Conservation (phyloP, 2,329 filamentous ascomycete species). For the Cadophora luteo-olivacea region DNA sequence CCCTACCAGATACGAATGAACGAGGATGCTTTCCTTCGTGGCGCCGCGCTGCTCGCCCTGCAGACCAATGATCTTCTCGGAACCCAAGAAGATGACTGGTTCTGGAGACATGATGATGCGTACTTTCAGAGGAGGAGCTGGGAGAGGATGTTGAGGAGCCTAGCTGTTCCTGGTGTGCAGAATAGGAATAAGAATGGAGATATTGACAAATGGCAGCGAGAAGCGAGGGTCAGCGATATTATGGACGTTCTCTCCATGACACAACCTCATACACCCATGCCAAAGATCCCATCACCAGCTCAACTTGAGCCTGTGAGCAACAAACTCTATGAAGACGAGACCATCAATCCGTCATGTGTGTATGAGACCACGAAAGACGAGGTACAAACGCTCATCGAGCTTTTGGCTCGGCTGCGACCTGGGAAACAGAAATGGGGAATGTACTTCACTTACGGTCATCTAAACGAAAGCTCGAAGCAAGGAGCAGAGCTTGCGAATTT, state of each 20-base stretch:
- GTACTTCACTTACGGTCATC: background rate
- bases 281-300: background rate
- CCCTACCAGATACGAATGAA: background rate
- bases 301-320: background rate
- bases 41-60: background rate
- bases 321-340: background rate
- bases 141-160: slow-evolving; percentile 6
- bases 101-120: background rate
- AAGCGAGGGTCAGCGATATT: background rate
- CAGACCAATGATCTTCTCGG: slow-evolving; percentile 1
- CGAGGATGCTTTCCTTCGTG: background rate
- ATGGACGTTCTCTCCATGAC: background rate
- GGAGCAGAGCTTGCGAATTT: background rate
- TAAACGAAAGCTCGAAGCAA: background rate
- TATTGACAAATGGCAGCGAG: background rate
- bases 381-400: background rate
- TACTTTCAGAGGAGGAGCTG: background rate
- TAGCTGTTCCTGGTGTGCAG: background rate
- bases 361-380: background rate
- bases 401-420: background rate
- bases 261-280: background rate
- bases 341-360: background rate
- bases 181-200: background rate
- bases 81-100: background rate
- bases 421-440: background rate